Base-by-base conservation (phyloP, 805 yeast genomes). In the Cyberlindnera suaveolens region DNA sequence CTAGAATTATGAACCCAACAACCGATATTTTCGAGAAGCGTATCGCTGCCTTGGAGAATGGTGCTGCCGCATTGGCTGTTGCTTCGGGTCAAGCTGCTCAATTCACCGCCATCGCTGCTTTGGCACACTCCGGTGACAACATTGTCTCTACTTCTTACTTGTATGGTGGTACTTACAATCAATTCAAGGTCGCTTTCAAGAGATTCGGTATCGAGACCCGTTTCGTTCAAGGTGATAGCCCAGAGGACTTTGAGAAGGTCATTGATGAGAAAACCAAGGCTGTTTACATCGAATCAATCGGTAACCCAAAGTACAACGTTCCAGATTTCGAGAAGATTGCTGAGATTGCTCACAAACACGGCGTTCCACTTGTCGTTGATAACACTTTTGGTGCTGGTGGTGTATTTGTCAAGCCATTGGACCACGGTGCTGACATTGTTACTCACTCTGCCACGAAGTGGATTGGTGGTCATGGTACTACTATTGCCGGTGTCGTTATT, bases 341-440 rank as follows among this genome's bases (percentile, higher is more conserved):
- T 38, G 81, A 74, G 29, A 70, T 85, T 40, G 96, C 96, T 42
- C 96, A 88, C 65, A 78, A 82, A 46, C 75, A 85, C 52, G 96
- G 96, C 47, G 72, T 89, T 39, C 95, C 96, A 40, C 80, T 91
- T 38, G 91, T 90, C 40, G 96, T 85, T 38, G 98, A 90, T 68
- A 90, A 90, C 78, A 90, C 98, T 16, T 90, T 90, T 57, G 98
- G 96, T 61, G 96, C 96, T 36, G 97, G 96, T 66, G 97, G 97
- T 39, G 89, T 68, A 71, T 77, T 85, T 56, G 77, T 86, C 47
- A 80, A 76, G 52, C 98, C 98, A 49, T 67, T 90, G 53, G 85
- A 85, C 49, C 84, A 77, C 58, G 97, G 97, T 52, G 97, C 88
- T 38, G 96, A 90, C 63, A 83, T 90, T 52, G 84, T 91, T 30